A percentile compares a stretch with the other conserved stretches of the same genome.
Evolutionary conservation across 1,284 basidiomycete species (phyloP).

Genomic region (Cryptococcus sp.): DNA sequence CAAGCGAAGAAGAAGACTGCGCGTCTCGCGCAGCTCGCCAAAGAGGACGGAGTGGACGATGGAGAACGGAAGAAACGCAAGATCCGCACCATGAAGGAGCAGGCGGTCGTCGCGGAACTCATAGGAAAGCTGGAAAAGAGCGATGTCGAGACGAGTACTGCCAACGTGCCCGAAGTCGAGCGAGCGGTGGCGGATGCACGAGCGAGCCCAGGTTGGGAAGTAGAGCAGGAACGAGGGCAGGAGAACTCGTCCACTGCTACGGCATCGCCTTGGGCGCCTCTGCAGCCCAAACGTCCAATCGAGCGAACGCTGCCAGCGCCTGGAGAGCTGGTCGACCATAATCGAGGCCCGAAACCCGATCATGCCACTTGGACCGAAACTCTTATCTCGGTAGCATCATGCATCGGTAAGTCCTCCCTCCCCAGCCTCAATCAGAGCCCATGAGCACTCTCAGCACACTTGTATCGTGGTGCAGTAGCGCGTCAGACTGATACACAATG

Average conservation of each 20-base stretch:
- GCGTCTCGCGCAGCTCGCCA: neutral
- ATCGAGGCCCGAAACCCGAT: neutral
- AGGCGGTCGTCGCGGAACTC: neutral
- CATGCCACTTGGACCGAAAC: slow-evolving; percentile 9
- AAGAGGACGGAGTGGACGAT: neutral
- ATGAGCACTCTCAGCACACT: neutral
- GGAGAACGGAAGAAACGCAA: neutral
- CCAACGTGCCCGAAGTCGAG: neutral
- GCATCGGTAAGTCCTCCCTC: slow-evolving; percentile 8
- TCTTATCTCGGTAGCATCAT: slow-evolving; percentile 9
- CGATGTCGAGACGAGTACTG: neutral
- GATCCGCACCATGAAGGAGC: neutral
- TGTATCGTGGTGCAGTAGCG: neutral
- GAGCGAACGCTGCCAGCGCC: too few relatives aligned
- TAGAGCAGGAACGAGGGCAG: neutral
- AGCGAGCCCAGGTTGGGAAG: neutral
- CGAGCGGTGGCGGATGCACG: neutral
- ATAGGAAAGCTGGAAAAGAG: neutral
- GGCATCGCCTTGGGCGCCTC: neutral
- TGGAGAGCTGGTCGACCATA: neutral
- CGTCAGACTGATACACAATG: neutral
- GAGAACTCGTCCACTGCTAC: neutral
- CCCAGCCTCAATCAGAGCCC: too few relatives aligned
- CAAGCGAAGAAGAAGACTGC: neutral
- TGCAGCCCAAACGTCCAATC: neutral